Evolutionary conservation across 768 basidiomycete species (phyloP).

Genomic region (Leucosporidium yakuticum): DNA sequence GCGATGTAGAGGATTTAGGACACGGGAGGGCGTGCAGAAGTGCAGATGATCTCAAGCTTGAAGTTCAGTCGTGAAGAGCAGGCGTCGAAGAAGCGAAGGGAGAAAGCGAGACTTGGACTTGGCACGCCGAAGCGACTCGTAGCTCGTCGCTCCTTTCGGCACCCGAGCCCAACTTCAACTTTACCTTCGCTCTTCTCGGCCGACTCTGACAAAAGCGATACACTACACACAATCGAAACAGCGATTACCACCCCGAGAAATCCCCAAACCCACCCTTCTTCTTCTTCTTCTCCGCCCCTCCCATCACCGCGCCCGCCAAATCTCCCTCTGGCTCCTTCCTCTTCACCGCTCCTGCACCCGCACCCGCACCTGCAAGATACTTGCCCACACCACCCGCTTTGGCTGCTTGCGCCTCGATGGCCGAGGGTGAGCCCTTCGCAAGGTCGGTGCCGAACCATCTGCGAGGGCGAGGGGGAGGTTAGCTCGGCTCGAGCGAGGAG

Average conservation of each 20-base stretch:
- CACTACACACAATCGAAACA: too few relatives aligned
- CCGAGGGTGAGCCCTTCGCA: not conserved
- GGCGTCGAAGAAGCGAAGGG: too few relatives aligned
- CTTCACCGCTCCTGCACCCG: conserved; percentile 11
- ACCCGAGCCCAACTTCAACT: not conserved
- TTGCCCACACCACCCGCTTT: conserved; percentile 11
- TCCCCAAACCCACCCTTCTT: conserved; percentile 83
- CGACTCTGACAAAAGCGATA: not conserved
- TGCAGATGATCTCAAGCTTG: too few relatives aligned
- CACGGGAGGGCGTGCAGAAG: too few relatives aligned
- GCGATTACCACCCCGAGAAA: conserved; percentile 77
- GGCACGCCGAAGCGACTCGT: not conserved
- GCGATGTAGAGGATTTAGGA: too few relatives aligned
- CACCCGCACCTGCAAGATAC: conserved; percentile 18
- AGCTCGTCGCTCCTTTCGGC: not conserved
- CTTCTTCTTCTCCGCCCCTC: conserved; percentile 61
- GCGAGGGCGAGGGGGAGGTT: too few relatives aligned
- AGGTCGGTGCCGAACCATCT: conserved; percentile 82
- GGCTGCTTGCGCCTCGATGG: conserved; percentile 7
- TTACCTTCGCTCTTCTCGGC: not conserved
- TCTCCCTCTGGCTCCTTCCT: conserved; percentile 21
- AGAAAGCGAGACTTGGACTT: too few relatives aligned
- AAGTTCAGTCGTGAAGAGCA: too few relatives aligned
- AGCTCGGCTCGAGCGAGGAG: too few relatives aligned
- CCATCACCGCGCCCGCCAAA: conserved; percentile 44